Evolutionary conservation across 768 basidiomycete species (phyloP), one percentile per base, ranked within the genome.

Genomic region (Phanerodontia chrysosporium): DNA sequence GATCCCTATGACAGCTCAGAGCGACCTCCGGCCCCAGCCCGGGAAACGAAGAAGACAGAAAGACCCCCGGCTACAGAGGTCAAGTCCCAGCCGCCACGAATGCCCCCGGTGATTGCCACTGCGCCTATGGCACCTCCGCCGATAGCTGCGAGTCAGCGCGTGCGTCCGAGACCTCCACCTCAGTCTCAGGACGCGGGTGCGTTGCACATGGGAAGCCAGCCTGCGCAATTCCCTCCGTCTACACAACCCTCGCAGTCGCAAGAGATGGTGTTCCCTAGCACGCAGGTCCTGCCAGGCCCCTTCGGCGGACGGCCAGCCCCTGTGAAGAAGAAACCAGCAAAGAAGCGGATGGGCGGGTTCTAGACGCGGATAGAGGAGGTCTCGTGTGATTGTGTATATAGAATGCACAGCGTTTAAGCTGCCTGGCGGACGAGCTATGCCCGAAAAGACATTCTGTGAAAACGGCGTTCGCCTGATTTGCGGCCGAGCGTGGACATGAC

Each of bases 261-360:
- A 60, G 78, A 79, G 18, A 53, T 39, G 24, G 62, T 73, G 16
- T 73, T 82, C 72, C 72, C 76, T 35, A 90, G 81, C 62, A 92
- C 90, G 1, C 90, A 93, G 67, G 72, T 86, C 7, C 69, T 90
- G 10, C 82, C 90, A 3, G 90, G 91, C 2, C 81, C 78, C 0
- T 83, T 84, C 71, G 90, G 90, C 32, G 88, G 87, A 24, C 79
- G 87, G 42, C 79, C 78, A 25, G 58, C 59, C 16, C 64, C 65
- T 14, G 67, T 62, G 5, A 89, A 81, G 73, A 86, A 85, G 74
- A 87, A 84, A 68, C 58, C 71, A 27, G 68, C 62, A 22, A 90
- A 86, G 76, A 92, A 87, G 72, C 77, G 90, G 24, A 45, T 90
- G 44, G 89, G 87, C 10, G 91, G 91, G 8, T 92, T 93, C 68